A percentile compares a stretch with the other conserved stretches of the same genome.
These are phyloP conservation scores for Kluyveromyces sp. DNA, from an alignment of 1,139 yeast genomes.

Conservation along the genomic window DNA sequence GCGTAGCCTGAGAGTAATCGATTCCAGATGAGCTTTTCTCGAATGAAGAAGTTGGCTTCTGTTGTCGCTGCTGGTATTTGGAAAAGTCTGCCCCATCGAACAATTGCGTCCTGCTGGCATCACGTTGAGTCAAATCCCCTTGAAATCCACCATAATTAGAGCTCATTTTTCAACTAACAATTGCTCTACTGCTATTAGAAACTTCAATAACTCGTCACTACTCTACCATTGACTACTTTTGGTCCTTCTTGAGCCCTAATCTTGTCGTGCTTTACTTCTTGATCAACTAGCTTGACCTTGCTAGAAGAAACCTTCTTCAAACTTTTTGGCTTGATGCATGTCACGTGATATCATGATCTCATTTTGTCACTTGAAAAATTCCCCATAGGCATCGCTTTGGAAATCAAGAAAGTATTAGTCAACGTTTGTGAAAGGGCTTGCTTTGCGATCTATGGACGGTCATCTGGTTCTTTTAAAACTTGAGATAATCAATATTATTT, in stretches of 20 bases:
- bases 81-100: slow-evolving; percentile 19
- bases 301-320: too few species aligned
- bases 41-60: slow-evolving; percentile 19
- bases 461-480: too few species aligned
- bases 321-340: too few species aligned
- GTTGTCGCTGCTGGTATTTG: slow-evolving; percentile 1
- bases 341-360: background rate
- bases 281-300: too few species aligned
- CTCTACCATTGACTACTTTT: too few species aligned
- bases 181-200: too few species aligned
- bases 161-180: background rate
- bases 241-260: too few species aligned
- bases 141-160: slow-evolving; percentile 1
- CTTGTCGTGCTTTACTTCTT: too few species aligned
- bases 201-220: too few species aligned
- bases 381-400: background rate
- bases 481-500: too few species aligned
- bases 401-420: background rate
- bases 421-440: background rate
- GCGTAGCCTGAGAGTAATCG: slow-evolving; percentile 40
- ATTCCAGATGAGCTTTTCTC: slow-evolving; percentile 13
- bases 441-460: too few species aligned
- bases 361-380: background rate
- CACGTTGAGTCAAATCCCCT: slow-evolving; percentile 18
- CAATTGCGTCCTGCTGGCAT: slow-evolving; percentile 27